Evolutionary conservation across 2,329 filamentous ascomycete species (phyloP).

Genomic region (Beauveria medogensis): DNA sequence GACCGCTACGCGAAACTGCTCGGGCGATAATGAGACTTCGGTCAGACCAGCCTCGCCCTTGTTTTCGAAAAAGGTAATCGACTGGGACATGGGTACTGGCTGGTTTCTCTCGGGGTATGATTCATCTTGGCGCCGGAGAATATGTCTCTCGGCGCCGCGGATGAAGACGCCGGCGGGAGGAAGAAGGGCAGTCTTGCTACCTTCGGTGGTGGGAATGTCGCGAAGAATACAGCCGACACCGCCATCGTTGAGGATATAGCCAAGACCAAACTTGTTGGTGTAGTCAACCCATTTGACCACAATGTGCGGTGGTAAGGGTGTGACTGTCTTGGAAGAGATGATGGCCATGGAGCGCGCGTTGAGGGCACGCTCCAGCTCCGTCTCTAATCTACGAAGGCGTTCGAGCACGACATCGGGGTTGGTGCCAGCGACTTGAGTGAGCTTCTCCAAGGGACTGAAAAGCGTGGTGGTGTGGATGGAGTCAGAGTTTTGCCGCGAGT

Average conservation of each 20-base stretch:
- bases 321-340: conserved; percentile 44
- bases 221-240: conserved; percentile 65
- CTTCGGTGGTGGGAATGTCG: conserved; percentile 45
- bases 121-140: conserved; percentile 51
- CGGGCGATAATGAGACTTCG: conserved; percentile 55
- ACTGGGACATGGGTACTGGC: conserved; percentile 53
- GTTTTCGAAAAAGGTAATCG: conserved; percentile 68
- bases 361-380: conserved; percentile 53
- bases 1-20: conserved; percentile 49
- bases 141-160: conserved; percentile 61
- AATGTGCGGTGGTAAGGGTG: conserved; percentile 51
- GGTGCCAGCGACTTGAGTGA: conserved; percentile 42
- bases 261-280: conserved; percentile 77
- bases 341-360: conserved; percentile 57
- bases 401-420: conserved; percentile 50
- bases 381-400: conserved; percentile 47
- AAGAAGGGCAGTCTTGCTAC: conserved; percentile 41
- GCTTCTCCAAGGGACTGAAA: conserved; percentile 47
- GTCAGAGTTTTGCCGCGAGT: conserved; percentile 22
- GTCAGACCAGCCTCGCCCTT: conserved; percentile 55
- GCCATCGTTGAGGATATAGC: conserved; percentile 76
- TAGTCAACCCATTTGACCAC: conserved; percentile 83
- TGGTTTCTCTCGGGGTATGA: conserved; percentile 50
- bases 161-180: conserved; percentile 67
- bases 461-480: conserved; percentile 37